Base-by-base conservation (phyloP, 495 filamentous ascomycete genomes). In the Aspergillus funiculosus region DNA sequence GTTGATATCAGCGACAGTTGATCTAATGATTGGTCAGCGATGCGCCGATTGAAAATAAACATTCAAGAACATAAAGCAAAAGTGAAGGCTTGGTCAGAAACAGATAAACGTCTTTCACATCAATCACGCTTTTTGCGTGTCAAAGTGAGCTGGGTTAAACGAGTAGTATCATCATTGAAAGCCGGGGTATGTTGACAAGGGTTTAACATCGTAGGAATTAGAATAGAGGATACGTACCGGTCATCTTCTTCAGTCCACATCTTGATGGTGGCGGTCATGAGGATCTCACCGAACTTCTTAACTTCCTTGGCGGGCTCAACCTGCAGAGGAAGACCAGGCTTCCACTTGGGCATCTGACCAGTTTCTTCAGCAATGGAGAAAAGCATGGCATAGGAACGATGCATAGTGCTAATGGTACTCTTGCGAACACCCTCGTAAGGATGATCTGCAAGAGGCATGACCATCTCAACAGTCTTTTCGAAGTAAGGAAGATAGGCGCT, bases 91-190 rank as follows among this genome's bases (percentile, higher is more conserved):
- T 41, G 42, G 45, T 69, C 61, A 68, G 56, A 48, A 29, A 34
- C 48, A 62, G 58, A 83, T 77, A 73, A 73, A 87, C 86, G 88
- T 71, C 50, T 71, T 94, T 92, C 80, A 76, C 89, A 89, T 83
- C 90, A 95, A 78, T 70, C 79, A 77, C 85, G 80, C 69, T 59
- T 70, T 76, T 75, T 66, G 57, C 72, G 86, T 80, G 79, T 97
- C 83, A 84, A 85, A 95, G 91, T 95, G 91, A 96, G 89, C 89
- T 96, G 89, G 89, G 91, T 90, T 85, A 88, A 92, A 87, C 87
- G 87, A 80, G 66, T 66, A 67, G 66, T 68, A 49, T 95, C 87
- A 95, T 97, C 89, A 91, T 89, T 63, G 54, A 58, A 63, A 53
- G 17, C 6, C 15, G 17, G 15, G 25, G 18, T 17, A 11, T 9